Base-by-base conservation (phyloP, 352 stramenopile genomes). In the Plasmopara viticola region DNA sequence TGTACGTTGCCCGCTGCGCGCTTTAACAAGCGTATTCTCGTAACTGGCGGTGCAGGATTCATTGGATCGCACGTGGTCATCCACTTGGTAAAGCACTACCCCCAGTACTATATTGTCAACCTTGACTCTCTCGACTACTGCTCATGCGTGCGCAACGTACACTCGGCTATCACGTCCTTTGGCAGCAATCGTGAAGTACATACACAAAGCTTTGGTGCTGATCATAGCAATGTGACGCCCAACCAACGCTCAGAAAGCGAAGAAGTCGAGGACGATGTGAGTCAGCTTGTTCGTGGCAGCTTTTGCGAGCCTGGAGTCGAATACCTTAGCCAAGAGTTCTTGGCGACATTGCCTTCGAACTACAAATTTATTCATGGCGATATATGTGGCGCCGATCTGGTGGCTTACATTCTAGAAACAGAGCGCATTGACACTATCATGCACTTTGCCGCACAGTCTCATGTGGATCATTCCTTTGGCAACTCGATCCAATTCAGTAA, bases 331-430 rank as follows among this genome's bases (percentile, higher is more conserved):
- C 47, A 70, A 40, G 51, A 58, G 28, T 56, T 48, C 39, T 15
- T 56, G 1, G 58, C 61, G 6, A 63, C 49, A 7, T 55, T 87
- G 28, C 76, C 76, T 0, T 53, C 18, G 40, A 87, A 87, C 56
- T 87, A 98, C 77, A 97, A 97, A 70, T 98, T 99, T 66, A 95
- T 99, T 48, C 97, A 98, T 65, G 96, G 97, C 40, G 95, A 97
- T 63, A 98, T 99, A 72, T 84, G 69, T 44, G 88, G 80, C 25
- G 78, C 89, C 6, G 93, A 98, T 57, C 67, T 99, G 12, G 92
- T 99, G 9, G 87, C 71, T 25, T 98, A 98, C 64, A 80, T 99
- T 28, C 72, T 99, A 28, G 74, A 86, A 45, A 90, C 87, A 14
- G 88, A 99, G 66, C 70, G 87, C 13, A 98, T 99, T 53, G 96